Conservation (phyloP, 495 filamentous ascomycete species). For the Neurospora sp. region DNA sequence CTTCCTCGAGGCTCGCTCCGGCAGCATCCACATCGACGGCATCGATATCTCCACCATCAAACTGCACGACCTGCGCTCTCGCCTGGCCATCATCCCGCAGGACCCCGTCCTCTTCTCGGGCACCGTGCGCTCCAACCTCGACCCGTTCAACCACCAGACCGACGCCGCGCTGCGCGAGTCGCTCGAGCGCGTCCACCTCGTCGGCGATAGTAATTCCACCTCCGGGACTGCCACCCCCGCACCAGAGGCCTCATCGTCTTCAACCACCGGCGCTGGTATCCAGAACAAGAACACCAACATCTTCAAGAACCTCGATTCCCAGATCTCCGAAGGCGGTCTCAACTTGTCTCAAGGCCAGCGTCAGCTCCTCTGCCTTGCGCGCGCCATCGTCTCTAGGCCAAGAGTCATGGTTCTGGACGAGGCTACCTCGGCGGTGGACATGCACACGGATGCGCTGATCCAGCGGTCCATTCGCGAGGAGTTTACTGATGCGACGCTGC, state of each 20-base stretch:
- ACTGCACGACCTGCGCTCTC: slow-evolving; percentile 60
- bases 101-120: slow-evolving; percentile 84
- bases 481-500: slow-evolving; percentile 62
- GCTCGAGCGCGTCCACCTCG: slow-evolving; percentile 65
- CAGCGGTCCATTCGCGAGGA: slow-evolving; percentile 74
- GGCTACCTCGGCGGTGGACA: slow-evolving; percentile 82
- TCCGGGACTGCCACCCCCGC: slow-evolving; percentile 20
- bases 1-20: slow-evolving; percentile 64
- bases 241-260: slow-evolving; percentile 1
- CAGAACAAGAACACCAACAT: slow-evolving; percentile 48
- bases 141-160: slow-evolving; percentile 64
- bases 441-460: slow-evolving; percentile 73
- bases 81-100: slow-evolving; percentile 69
- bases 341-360: slow-evolving; percentile 83
- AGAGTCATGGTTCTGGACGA: slow-evolving; percentile 87
- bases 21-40: slow-evolving; percentile 65
- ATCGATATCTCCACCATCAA: slow-evolving; percentile 67
- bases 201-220: slow-evolving; percentile 34
- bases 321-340: slow-evolving; percentile 64
- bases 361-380: slow-evolving; percentile 80
- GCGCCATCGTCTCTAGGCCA: slow-evolving; percentile 70
- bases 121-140: slow-evolving; percentile 72
- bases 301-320: slow-evolving; percentile 48
- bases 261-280: slow-evolving; percentile 9
- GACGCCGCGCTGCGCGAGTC: slow-evolving; percentile 67